phyloP scores from a whole-genome alignment of 2,329 filamentous ascomycete species.

The Colletotrichum somersetense region DNA sequence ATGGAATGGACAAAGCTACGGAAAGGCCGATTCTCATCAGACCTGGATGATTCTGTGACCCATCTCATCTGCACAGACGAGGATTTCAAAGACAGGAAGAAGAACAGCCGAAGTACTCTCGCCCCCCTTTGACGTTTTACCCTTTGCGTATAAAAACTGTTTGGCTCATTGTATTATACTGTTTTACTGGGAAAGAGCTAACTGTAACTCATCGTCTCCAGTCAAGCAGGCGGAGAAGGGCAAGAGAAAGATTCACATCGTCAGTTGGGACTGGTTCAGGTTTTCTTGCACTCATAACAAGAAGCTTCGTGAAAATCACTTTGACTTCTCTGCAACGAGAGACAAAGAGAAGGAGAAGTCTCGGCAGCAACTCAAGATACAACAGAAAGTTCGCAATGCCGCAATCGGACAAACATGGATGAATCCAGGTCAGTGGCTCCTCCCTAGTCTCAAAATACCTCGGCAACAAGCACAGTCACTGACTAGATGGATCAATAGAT shows the following conservation, averaged over 20 bases:
- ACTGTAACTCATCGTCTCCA: slow-evolving; percentile 32
- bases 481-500: slow-evolving; percentile 53
- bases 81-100: slow-evolving; percentile 63
- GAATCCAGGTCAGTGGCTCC: slow-evolving; percentile 61
- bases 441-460: not conserved
- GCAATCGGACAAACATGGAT: slow-evolving; percentile 57
- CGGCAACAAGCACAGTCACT: not conserved
- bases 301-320: slow-evolving; percentile 53
- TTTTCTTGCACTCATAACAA: slow-evolving; percentile 53
- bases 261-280: slow-evolving; percentile 67
- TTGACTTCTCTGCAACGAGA: slow-evolving; percentile 52
- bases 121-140: no score
- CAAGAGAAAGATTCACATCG: slow-evolving; percentile 55
- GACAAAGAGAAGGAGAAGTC: slow-evolving; percentile 49
- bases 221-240: slow-evolving; percentile 55
- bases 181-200: not conserved
- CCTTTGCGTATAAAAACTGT: not conserved
- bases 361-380: slow-evolving; percentile 50
- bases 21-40: slow-evolving; percentile 68
- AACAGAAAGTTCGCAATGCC: slow-evolving; percentile 52
- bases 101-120: slow-evolving; percentile 32
- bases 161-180: not conserved
- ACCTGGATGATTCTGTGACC: slow-evolving; percentile 70
- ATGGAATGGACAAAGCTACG: slow-evolving; percentile 76
- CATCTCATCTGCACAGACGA: slow-evolving; percentile 78